These are phyloP conservation scores for Pseudozyma thailandica DNA, from an alignment of 1,284 basidiomycete genomes.

Conservation along the genomic window DNA sequence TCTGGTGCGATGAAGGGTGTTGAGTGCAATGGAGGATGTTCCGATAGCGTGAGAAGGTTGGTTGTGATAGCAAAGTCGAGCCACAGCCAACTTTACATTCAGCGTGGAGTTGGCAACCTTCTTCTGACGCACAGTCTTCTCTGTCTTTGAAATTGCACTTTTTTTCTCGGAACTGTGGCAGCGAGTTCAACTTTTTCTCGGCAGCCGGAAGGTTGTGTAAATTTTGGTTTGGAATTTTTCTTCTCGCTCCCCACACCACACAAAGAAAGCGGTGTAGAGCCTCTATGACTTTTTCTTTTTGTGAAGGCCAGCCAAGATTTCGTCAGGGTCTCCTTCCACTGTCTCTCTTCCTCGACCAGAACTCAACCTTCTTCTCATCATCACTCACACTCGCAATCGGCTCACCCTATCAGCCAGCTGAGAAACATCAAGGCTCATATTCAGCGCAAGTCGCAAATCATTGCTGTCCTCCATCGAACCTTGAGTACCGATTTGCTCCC, in stretches of 20 bases:
- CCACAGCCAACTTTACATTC: neutral
- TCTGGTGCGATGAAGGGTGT: neutral
- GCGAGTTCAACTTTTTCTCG: constrained; percentile 12
- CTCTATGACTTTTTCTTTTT: neutral
- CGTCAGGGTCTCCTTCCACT: constrained; percentile 7
- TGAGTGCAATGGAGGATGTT: neutral
- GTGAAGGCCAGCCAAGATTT: neutral
- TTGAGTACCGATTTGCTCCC: too few relatives aligned
- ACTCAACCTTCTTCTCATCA: neutral
- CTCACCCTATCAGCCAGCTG: neutral
- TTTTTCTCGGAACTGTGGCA: constrained; percentile 2
- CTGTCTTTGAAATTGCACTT: too few relatives aligned
- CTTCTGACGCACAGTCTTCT: constrained; percentile 4
- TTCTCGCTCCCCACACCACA: constrained; percentile 2
- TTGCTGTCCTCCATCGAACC: too few relatives aligned
- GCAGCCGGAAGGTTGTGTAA: constrained; percentile 1
- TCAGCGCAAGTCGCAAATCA: too few relatives aligned
- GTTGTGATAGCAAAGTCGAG: neutral
- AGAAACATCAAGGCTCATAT: too few relatives aligned
- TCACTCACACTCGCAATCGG: neutral
- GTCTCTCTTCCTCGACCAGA: constrained; percentile 3
- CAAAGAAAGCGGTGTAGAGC: neutral
- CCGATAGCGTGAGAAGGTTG: neutral
- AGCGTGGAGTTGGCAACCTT: neutral
- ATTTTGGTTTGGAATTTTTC: constrained; percentile 24